Evolutionary conservation across 805 yeast species (phyloP), one percentile per base, ranked within the genome.

Genomic region (Cyberlindnera lachancei): DNA sequence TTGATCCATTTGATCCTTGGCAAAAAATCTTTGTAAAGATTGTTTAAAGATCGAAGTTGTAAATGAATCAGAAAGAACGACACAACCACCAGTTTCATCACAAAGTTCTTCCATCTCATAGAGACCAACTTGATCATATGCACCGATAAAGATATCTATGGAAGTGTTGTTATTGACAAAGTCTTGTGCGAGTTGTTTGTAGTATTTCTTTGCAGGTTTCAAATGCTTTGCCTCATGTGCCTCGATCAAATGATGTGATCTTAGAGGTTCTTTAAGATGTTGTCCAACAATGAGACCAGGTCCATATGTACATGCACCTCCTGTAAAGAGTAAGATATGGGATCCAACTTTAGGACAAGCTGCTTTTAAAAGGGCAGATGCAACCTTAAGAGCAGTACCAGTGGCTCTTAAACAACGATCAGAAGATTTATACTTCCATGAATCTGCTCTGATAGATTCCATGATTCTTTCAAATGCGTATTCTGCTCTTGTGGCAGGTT

Each of bases 51-150:
- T 77, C 1, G 84, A 70, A 0, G 84, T 77, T 21, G 71, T 66
- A 48, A 77, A 78, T 4, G 79, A 70, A 56, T 78, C 86, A 35
- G 78, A 63, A 60, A 76, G 66, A 3, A 78, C 73, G 17, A 75
- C 65, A 4, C 61, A 59, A 31, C 86, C 86, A 18, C 85, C 85
- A 9, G 83, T 75, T 36, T 63, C 63, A 45, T 66, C 63, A 31
- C 73, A 59, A 9, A 77, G 53, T 12, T 66, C 60, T 37, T 73
- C 77, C 85, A 78, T 79, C 50, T 78, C 86, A 40, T 58, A 69
- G 20, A 78, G 57, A 1, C 86, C 86, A 27, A 75, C 66, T 52
- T 78, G 86, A 52, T 78, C 85, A 50, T 77, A 77, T 10, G 79
- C 66, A 12, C 85, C 85, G 36, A 75, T 67, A 41, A 76, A 75